Base-by-base conservation (phyloP, 495 filamentous ascomycete species). In the Penicillium riverlandense region DNA sequence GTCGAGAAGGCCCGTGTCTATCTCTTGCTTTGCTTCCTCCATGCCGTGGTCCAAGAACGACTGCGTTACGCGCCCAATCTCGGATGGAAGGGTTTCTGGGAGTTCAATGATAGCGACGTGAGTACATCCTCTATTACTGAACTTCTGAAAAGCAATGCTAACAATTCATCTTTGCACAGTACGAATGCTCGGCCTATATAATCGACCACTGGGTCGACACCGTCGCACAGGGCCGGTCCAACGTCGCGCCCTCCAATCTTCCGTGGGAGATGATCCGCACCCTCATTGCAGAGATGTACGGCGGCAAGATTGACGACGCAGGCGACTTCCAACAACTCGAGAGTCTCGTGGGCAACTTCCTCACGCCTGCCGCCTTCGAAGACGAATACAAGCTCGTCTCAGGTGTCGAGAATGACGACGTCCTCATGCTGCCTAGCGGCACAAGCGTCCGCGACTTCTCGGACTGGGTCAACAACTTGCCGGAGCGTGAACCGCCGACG, bases 91-190 rank as follows among this genome's bases (percentile, higher is more conserved):
- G 88, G 88, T 44, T 95, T 95, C 76, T 99, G 92, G 92, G 92
- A 99, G 69, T 99, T 99, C 61, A 99, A 99, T 59, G 92, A 99
- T 63, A 95, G 90, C 52, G 92, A 98, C 67, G 90, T 96, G 79
- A 84, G 90, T 46, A 43, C 37, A 34, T 40, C 29, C 13, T 11
- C 16, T 11, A 9, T 29, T 13, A 8, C 40, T 16, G 29, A 40
- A 38, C 4, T 30, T 30, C 10, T 29, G 33, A 40, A 8, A 14
- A 11, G 22, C 22, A 45, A 45, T 28, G 35, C 56, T 54, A 49
- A 59, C 68, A 72, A 59, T 22, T 22, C 22, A 66, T 36, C 39
- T 39, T 28, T 43, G 5, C 44, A 50, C 54, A 96, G 89, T 97
- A 97, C 61, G 90, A 99, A 72, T 97, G 92, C 70, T 95, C 85